These are phyloP conservation scores for Funneliformis caledonium DNA, from an alignment of 371 early-diverging fungal species.

Conservation along the genomic window DNA sequence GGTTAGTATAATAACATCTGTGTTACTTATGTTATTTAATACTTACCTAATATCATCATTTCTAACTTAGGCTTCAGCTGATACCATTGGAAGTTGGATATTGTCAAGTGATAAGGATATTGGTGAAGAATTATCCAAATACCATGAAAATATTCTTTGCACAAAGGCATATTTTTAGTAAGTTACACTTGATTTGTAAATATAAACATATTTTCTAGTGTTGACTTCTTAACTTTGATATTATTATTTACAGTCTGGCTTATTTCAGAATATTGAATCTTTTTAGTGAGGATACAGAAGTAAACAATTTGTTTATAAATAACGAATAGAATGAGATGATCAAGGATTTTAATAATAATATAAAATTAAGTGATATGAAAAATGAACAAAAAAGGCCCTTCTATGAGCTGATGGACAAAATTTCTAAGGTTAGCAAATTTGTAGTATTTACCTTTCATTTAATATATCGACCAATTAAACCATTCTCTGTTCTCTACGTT, in stretches of 20 bases:
- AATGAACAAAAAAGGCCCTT: too few relatives aligned
- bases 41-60: too few relatives aligned
- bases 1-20: too few relatives aligned
- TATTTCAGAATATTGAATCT: conserved; percentile 34
- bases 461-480: too few relatives aligned
- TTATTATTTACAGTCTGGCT: conserved; percentile 19
- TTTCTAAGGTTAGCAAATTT: conserved; percentile 2
- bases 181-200: conserved; percentile 29
- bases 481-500: not conserved
- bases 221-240: not conserved
- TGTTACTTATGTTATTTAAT: too few relatives aligned
- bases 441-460: not conserved
- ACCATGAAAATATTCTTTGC: not conserved
- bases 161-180: conserved; percentile 21
- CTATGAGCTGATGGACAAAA: conserved; percentile 22
- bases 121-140: conserved; percentile 8
- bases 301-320: conserved; percentile 23
- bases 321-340: conserved; percentile 38
- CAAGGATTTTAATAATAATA: conserved; percentile 17
- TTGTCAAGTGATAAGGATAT: too few relatives aligned
- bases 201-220: conserved; percentile 12
- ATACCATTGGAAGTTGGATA: too few relatives aligned
- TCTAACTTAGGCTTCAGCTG: too few relatives aligned
- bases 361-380: conserved; percentile 13
- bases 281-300: conserved; percentile 15